A percentile compares a stretch with the other conserved stretches of the same genome.
Conservation (phyloP, 2,329 filamentous ascomycete genomes). For the Volutella citrinella region DNA sequence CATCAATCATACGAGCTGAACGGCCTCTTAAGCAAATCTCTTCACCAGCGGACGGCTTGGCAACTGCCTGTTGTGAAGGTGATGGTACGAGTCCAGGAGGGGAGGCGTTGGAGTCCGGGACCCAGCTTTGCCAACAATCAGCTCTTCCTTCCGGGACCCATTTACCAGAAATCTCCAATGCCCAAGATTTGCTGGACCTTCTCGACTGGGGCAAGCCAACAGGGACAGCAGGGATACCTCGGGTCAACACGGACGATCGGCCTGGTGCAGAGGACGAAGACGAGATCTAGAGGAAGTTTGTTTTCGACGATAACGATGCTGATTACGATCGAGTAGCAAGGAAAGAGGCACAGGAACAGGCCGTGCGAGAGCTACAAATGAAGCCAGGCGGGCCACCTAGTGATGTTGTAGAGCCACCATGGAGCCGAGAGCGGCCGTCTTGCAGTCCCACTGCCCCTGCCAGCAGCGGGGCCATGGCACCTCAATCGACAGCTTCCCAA, state of each 20-base stretch:
- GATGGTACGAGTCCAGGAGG: too few species aligned
- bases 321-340: constrained; percentile 19
- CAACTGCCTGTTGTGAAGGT: too few species aligned
- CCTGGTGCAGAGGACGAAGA: constrained; percentile 18
- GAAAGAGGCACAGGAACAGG: constrained; percentile 19
- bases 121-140: too few species aligned
- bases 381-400: constrained; percentile 8
- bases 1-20: too few species aligned
- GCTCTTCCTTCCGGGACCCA: constrained; percentile 4
- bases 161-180: constrained; percentile 6
- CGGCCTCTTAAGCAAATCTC: too few species aligned
- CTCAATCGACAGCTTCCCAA: too few species aligned
- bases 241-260: too few species aligned
- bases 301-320: constrained; percentile 20
- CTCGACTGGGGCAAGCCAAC: constrained; percentile 15
- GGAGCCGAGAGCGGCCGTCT: constrained; percentile 9
- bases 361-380: constrained; percentile 11
- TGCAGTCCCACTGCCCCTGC: neutral
- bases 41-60: too few species aligned
- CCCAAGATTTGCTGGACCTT: constrained; percentile 20
- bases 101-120: too few species aligned
- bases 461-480: too few species aligned
- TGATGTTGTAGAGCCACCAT: constrained; percentile 17
- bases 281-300: constrained; percentile 28
- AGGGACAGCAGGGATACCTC: too few species aligned